Evolutionary conservation across 805 yeast species (phyloP).

Genomic region (Wickerhamomyces kurtzmanii): DNA sequence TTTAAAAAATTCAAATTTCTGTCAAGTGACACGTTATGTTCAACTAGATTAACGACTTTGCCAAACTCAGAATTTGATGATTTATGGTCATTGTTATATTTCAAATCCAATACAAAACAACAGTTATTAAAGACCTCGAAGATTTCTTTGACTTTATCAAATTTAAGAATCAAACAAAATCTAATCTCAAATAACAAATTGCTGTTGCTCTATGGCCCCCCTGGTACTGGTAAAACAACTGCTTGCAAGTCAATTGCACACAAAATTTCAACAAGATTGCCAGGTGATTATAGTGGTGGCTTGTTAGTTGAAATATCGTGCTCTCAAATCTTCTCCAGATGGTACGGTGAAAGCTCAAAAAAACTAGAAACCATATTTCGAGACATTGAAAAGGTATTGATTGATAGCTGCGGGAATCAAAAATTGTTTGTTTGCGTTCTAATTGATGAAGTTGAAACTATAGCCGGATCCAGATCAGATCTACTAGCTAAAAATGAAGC

Average conservation of each 20-base stretch:
- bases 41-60: no score
- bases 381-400: constrained; percentile 19
- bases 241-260: constrained; percentile 29
- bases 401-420: constrained; percentile 5
- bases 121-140: constrained; percentile 21
- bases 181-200: constrained; percentile 9
- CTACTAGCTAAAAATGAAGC: constrained; percentile 27
- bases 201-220: constrained; percentile 29
- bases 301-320: constrained; percentile 31
- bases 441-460: constrained; percentile 37
- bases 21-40: no score
- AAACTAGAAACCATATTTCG: constrained; percentile 26
- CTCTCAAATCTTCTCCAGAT: constrained; percentile 31
- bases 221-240: constrained; percentile 38
- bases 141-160: constrained; percentile 18
- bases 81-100: constrained; percentile 25
- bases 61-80: constrained; percentile 22
- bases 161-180: constrained; percentile 5
- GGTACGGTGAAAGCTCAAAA: constrained; percentile 37
- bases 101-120: constrained; percentile 20
- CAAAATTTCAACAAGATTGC: constrained; percentile 22
- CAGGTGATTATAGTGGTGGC: constrained; percentile 14
- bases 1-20: constrained; percentile 8
- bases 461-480: constrained; percentile 28
- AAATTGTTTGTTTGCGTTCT: constrained; percentile 21